Evolutionary conservation across 1,284 basidiomycete species (phyloP), one percentile per base, ranked within the genome.

Genomic region (Marasmius fiardii): DNA sequence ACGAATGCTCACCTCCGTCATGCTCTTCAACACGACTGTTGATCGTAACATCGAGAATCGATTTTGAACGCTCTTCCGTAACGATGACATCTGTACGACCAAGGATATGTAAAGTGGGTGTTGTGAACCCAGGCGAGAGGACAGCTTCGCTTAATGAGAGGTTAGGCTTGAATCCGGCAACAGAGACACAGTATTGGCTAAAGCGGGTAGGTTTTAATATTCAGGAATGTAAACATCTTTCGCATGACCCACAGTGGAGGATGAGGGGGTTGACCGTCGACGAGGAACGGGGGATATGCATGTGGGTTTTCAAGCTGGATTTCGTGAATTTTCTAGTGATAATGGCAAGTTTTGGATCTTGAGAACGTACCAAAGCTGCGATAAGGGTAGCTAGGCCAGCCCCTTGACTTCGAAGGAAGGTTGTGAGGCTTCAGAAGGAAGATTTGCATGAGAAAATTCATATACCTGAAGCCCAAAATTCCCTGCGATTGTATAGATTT

Each of bases 41-140:
- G 0, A 65, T 66, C 31, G 89, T 88, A 4, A 82, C 74, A 1
- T 80, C 77, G 7, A 90, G 68, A 16, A 95, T 71, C 8, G 74
- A 71, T 60, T 78, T 77, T 2, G 88, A 81, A 23, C 90, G 76
- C 65, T 91, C 92, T 61, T 84, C 82, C 2, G 84, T 72, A 2
- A 96, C 90, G 37, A 96, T 80, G 12, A 92, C 81, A 63, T 96
- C 93, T 44, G 79, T 93, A 63, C 76, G 80, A 4, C 94, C 93
- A 5, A 93, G 74, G 16, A 96, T 76, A 67, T 94, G 92, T 20
- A 97, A 73, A 0, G 90, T 93, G 3, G 86, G 90, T 1, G 93
- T 90, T 26, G 71, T 70, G 65, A 79, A 93, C 51, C 71, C 75
- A 18, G 73, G 74, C 7, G 77, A 73, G 59, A 87, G 84, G 57